These are phyloP conservation scores for Chrysosporium queenslandicum DNA, from an alignment of 2,329 filamentous ascomycete species.

Conservation along the genomic window DNA sequence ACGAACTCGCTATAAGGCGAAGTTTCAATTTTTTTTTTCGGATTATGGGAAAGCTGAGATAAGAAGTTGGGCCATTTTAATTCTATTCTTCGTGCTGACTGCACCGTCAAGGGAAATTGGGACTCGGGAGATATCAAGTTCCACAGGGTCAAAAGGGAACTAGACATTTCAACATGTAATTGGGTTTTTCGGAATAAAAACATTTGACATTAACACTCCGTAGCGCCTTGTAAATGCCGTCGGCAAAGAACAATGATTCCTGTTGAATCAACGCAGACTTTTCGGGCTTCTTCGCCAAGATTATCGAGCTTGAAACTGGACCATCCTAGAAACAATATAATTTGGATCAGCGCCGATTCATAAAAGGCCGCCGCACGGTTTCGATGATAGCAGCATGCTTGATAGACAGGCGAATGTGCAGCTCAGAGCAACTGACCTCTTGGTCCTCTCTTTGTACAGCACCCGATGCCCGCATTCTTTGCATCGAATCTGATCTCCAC, in stretches of 20 bases:
- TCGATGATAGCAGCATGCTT: too few species aligned
- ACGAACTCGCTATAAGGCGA: constrained; percentile 48
- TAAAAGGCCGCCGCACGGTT: too few species aligned
- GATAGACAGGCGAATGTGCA: too few species aligned
- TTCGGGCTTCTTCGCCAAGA: neutral
- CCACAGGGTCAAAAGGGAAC: neutral
- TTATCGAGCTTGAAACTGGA: constrained; percentile 93
- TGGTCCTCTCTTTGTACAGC: constrained; percentile 94
- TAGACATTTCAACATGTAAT: constrained; percentile 7
- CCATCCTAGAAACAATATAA: constrained; percentile 57
- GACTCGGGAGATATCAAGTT: neutral
- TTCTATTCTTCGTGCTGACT: neutral
- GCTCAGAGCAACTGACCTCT: constrained; percentile 64
- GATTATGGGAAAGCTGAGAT: neutral
- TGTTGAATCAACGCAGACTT: neutral
- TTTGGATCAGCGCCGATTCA: constrained; percentile 6
- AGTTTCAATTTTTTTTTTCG: neutral
- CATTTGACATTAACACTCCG: constrained; percentile 11
- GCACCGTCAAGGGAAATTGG: neutral
- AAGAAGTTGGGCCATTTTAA: neutral
- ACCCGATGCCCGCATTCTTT: constrained; percentile 91
- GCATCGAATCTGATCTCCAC: constrained; percentile 73
- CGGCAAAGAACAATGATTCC: neutral
- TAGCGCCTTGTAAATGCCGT: constrained; percentile 17
- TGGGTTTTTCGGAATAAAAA: neutral